Percentiles rank a stretch among this genome's conserved stretches.
phyloP scores from a whole-genome alignment of 129 eudicot genomes.

The Pseudognaphalium luteoalbum region DNA sequence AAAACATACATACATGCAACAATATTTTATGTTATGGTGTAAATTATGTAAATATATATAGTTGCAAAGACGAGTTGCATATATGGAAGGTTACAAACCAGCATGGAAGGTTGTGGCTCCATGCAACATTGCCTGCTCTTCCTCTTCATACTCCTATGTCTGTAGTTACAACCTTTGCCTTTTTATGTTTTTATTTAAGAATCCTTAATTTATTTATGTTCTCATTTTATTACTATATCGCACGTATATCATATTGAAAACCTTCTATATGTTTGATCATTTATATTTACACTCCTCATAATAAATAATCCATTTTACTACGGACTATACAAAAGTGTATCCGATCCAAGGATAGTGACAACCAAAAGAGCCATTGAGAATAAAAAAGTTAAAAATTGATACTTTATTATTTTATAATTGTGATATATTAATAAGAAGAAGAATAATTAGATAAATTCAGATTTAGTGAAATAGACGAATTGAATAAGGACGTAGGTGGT shows the following conservation, averaged over 20 bases:
- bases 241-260: too few species aligned
- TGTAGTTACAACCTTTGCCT: background rate
- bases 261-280: too few species aligned
- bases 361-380: background rate
- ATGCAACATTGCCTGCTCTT: slow-evolving; percentile 7
- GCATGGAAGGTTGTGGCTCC: slow-evolving; percentile 30
- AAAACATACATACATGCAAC: too few species aligned
- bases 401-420: too few species aligned
- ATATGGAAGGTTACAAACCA: slow-evolving; percentile 19
- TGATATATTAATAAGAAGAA: too few species aligned
- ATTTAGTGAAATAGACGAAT: slow-evolving; percentile 16
- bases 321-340: background rate
- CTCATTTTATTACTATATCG: too few species aligned
- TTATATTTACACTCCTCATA: too few species aligned
- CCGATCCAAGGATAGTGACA: background rate
- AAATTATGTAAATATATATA: background rate
- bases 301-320: too few species aligned
- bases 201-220: too few species aligned
- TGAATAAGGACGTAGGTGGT: slow-evolving; percentile 18
- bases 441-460: background rate
- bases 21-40: background rate
- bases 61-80: background rate
- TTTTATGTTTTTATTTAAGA: background rate
- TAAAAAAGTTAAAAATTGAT: background rate
- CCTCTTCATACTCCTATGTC: background rate